A percentile compares a stretch with the other conserved stretches of the same genome.
Evolutionary conservation across 331 rosid species (phyloP).

Genomic region (Pyracantha coccinea): DNA sequence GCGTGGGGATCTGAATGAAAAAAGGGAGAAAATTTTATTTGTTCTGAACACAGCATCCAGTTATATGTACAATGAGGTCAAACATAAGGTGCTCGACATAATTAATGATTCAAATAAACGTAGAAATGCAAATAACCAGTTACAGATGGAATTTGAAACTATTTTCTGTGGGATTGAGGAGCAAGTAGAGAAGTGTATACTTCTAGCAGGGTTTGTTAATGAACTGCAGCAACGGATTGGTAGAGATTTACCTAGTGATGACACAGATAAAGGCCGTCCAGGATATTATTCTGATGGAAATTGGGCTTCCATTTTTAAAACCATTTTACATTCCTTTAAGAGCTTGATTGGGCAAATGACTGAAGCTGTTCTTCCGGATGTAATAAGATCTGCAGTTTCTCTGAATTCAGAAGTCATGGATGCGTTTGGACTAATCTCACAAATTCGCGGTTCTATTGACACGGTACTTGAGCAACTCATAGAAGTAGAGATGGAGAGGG

Average conservation of each 20-base stretch:
- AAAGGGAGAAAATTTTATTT: constrained; percentile 42
- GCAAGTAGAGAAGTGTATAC: constrained; percentile 86
- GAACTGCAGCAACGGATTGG: constrained; percentile 51
- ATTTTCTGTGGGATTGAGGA: constrained; percentile 63
- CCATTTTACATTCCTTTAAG: constrained; percentile 54
- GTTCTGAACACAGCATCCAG: constrained; percentile 52
- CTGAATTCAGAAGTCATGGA: constrained; percentile 87
- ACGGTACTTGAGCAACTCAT: constrained; percentile 75
- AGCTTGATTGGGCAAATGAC: constrained; percentile 68
- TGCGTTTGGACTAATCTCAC: constrained; percentile 86
- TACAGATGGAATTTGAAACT: constrained; percentile 47
- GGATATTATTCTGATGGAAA: constrained; percentile 47
- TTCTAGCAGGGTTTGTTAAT: constrained; percentile 60
- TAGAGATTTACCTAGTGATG: constrained; percentile 32
- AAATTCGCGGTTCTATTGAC: constrained; percentile 80
- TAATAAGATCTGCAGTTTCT: constrained; percentile 74
- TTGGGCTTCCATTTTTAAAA: constrained; percentile 71
- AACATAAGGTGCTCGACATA: constrained; percentile 38
- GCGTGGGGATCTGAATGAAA: constrained; percentile 50
- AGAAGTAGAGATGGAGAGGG: constrained; percentile 77
- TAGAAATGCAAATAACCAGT: constrained; percentile 33
- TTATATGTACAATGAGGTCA: constrained; percentile 52
- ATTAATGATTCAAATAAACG: constrained; percentile 32
- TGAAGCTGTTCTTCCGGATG: constrained; percentile 69
- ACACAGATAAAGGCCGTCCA: constrained; percentile 26